Percentiles rank a stretch among this genome's conserved stretches.
These are phyloP conservation scores for Colletotrichum filicis DNA, from an alignment of 2,329 filamentous ascomycete species.

Conservation along the genomic window DNA sequence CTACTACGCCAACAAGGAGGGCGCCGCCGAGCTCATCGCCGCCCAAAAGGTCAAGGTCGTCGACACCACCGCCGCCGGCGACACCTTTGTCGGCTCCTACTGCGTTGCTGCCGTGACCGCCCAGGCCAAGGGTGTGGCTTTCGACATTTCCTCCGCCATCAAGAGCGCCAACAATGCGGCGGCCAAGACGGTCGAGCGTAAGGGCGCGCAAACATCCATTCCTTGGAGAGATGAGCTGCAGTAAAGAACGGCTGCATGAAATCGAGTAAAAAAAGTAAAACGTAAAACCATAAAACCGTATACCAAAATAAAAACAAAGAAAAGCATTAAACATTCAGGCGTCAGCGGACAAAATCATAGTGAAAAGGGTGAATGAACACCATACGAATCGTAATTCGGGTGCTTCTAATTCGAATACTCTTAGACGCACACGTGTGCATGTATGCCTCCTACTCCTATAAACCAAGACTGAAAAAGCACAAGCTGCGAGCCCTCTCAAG, in stretches of 20 bases:
- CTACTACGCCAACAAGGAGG: constrained; percentile 66
- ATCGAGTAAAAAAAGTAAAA: neutral
- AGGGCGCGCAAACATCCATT: constrained; percentile 56
- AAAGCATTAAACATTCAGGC: neutral
- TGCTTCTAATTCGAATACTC: neutral
- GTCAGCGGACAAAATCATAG: neutral
- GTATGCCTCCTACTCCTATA: neutral
- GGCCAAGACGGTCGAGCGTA: constrained; percentile 53
- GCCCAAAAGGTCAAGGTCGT: constrained; percentile 81
- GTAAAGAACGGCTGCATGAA: neutral
- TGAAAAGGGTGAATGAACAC: neutral
- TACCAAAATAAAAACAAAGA: neutral
- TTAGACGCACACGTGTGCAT: neutral
- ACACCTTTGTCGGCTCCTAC: constrained; percentile 93
- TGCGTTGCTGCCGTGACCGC: constrained; percentile 75
- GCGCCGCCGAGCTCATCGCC: constrained; percentile 60
- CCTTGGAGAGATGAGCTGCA: constrained; percentile 55
- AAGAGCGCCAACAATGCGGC: constrained; percentile 63
- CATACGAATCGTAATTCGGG: neutral
- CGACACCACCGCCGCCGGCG: constrained; percentile 93
- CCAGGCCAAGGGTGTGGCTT: constrained; percentile 42
- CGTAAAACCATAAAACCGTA: neutral
- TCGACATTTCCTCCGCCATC: constrained; percentile 67
- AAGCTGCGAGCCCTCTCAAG: neutral
- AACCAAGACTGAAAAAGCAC: neutral